These are phyloP conservation scores for Tylopilus intermedius DNA, from an alignment of 768 basidiomycete genomes.

Conservation along the genomic window DNA sequence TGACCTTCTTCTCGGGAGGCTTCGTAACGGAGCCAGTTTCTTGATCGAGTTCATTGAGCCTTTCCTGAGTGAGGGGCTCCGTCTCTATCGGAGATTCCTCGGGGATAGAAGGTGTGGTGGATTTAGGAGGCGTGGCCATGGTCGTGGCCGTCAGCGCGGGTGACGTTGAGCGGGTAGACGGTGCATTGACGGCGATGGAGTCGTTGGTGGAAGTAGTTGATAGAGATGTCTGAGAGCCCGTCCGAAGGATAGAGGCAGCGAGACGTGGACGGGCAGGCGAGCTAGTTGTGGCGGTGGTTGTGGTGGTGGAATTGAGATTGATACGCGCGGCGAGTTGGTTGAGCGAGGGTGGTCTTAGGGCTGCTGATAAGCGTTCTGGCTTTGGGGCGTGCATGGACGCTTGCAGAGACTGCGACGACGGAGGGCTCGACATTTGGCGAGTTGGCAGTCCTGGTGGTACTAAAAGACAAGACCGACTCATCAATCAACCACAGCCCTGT, in stretches of 20 bases:
- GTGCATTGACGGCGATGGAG: constrained; percentile 61
- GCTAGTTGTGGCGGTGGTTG: constrained; percentile 19
- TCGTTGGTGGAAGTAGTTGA: constrained; percentile 49
- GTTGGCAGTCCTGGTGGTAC: constrained; percentile 5
- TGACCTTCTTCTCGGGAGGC: constrained; percentile 35
- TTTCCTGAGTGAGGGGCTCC: constrained; percentile 59
- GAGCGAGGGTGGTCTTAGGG: constrained; percentile 59
- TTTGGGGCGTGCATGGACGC: constrained; percentile 34
- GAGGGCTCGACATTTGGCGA: constrained; percentile 30
- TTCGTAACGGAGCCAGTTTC: constrained; percentile 37
- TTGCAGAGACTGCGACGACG: constrained; percentile 27
- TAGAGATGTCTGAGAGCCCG: constrained; percentile 49
- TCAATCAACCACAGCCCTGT: neutral
- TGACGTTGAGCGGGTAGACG: constrained; percentile 63
- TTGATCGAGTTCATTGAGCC: constrained; percentile 58
- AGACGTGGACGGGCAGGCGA: constrained; percentile 58
- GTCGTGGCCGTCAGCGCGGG: constrained; percentile 48
- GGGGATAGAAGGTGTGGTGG: constrained; percentile 37
- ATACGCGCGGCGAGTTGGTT: constrained; percentile 81
- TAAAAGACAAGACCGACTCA: constrained; percentile 11
- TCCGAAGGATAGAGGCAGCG: constrained; percentile 67
- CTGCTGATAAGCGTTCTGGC: constrained; percentile 31
- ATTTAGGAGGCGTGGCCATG: constrained; percentile 39
- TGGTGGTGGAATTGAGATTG: constrained; percentile 36
- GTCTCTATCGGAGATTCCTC: constrained; percentile 31